A percentile compares a stretch with the other conserved stretches of the same genome.
Evolutionary conservation across 2,329 filamentous ascomycete species (phyloP).

Genomic region (Trematosphaeria pertusa): DNA sequence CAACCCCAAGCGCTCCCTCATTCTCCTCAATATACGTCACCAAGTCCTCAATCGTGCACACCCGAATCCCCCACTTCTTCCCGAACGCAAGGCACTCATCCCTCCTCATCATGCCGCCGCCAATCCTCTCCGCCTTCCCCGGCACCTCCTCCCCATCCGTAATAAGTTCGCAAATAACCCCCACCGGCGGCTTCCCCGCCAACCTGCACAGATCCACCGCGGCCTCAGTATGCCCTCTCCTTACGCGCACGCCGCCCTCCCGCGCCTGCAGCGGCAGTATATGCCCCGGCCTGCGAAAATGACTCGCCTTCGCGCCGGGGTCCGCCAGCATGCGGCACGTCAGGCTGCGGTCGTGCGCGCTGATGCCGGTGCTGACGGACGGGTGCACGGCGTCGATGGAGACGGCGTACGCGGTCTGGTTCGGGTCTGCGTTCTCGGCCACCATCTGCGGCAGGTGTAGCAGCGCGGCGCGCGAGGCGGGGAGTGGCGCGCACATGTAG

Average conservation of each 20-base stretch:
- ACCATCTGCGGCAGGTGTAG: constrained; percentile 94
- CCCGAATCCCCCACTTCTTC: constrained; percentile 84
- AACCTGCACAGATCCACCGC: constrained; percentile 88
- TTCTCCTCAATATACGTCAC: constrained; percentile 79
- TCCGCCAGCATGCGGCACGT: constrained; percentile 81
- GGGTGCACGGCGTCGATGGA: constrained; percentile 80
- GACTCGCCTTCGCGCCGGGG: constrained; percentile 57
- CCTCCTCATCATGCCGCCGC: constrained; percentile 88
- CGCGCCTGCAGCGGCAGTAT: constrained; percentile 83
- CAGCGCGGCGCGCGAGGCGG: constrained; percentile 69
- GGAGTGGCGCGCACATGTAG: constrained; percentile 87
- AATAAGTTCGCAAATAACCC: constrained; percentile 90
- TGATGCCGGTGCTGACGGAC: constrained; percentile 80
- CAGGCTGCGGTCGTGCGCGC: constrained; percentile 82
- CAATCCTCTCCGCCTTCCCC: constrained; percentile 69
- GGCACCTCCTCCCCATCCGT: constrained; percentile 78
- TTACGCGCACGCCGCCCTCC: constrained; percentile 78
- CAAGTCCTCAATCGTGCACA: constrained; percentile 94
- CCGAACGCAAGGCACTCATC: constrained; percentile 91
- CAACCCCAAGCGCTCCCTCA: constrained; percentile 67
- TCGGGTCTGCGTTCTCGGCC: constrained; percentile 74
- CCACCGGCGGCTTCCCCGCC: constrained; percentile 74
- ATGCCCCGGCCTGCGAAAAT: constrained; percentile 86
- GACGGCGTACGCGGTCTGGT: constrained; percentile 91
- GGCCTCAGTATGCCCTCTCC: constrained; percentile 91